These are phyloP conservation scores for Spongispora temasekensis DNA, from an alignment of 1,284 basidiomycete species.

Conservation along the genomic window DNA sequence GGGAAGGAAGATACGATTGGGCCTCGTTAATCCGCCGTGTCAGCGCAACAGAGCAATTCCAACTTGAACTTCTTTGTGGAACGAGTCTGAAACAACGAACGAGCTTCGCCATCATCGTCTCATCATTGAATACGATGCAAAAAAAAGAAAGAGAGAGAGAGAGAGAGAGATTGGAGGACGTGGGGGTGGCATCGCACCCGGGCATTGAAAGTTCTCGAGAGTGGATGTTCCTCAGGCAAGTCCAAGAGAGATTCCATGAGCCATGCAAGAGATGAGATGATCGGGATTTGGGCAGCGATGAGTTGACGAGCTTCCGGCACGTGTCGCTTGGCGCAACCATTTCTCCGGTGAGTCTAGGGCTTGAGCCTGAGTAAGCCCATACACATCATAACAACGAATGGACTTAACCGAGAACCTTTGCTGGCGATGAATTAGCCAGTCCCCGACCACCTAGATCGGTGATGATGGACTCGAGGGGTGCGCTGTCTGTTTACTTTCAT, in stretches of 20 bases:
- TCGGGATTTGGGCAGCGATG: neutral
- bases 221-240: neutral
- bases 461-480: neutral
- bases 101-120: too few relatives aligned
- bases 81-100: neutral
- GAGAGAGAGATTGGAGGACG: neutral
- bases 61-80: too few relatives aligned
- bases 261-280: neutral
- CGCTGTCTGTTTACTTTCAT: neutral
- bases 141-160: neutral
- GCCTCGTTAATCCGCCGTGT: too few relatives aligned
- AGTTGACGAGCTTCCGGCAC: constrained; percentile 1
- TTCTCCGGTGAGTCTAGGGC: neutral
- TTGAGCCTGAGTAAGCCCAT: neutral
- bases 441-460: neutral
- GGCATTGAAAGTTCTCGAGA: neutral
- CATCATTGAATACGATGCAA: neutral
- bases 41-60: too few relatives aligned
- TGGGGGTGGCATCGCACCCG: neutral
- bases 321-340: constrained; percentile 2
- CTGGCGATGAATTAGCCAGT: neutral
- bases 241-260: too few relatives aligned
- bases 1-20: too few relatives aligned
- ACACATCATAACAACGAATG: neutral
- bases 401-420: neutral